Conservation (phyloP, 148 eudicot genomes). For the Vaccinium myrtillus region DNA sequence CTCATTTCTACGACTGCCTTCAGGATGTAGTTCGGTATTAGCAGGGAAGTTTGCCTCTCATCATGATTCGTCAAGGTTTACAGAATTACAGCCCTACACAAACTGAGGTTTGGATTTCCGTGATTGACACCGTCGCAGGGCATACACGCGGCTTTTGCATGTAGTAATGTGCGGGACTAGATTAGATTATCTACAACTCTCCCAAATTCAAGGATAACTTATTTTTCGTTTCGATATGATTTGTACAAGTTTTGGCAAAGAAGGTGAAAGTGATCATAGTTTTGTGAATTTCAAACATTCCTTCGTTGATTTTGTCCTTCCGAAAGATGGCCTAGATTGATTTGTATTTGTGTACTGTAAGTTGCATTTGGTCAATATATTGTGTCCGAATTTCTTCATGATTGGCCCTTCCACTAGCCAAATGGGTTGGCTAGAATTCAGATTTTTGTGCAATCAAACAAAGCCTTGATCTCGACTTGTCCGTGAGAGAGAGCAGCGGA, state of each 20-base stretch:
- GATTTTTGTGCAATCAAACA: background rate
- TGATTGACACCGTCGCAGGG: background rate
- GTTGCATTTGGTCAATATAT: background rate
- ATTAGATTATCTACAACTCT: background rate
- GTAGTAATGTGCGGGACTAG: background rate
- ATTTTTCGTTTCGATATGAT: background rate
- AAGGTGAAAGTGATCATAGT: background rate
- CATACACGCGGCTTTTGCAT: background rate
- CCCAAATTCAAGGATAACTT: background rate
- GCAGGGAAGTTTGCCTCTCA: conserved; percentile 3
- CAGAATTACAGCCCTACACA: background rate
- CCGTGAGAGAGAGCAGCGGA: background rate
- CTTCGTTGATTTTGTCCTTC: background rate
- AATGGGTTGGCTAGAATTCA: background rate
- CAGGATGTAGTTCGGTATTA: conserved; percentile 75
- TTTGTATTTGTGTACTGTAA: background rate
- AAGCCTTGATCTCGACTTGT: conserved; percentile 1
- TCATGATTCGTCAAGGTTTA: conserved; percentile 5
- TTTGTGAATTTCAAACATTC: background rate
- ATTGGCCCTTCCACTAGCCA: background rate
- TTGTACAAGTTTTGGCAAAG: background rate
- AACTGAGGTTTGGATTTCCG: conserved; percentile 6
- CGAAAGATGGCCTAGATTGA: background rate
- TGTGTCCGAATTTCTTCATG: background rate
- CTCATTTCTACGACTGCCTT: conserved; percentile 88